A percentile compares a stretch with the other conserved stretches of the same genome.
phyloP scores from a whole-genome alignment of 2,329 filamentous ascomycete genomes.

The Aspergillus pseudonomiae region DNA sequence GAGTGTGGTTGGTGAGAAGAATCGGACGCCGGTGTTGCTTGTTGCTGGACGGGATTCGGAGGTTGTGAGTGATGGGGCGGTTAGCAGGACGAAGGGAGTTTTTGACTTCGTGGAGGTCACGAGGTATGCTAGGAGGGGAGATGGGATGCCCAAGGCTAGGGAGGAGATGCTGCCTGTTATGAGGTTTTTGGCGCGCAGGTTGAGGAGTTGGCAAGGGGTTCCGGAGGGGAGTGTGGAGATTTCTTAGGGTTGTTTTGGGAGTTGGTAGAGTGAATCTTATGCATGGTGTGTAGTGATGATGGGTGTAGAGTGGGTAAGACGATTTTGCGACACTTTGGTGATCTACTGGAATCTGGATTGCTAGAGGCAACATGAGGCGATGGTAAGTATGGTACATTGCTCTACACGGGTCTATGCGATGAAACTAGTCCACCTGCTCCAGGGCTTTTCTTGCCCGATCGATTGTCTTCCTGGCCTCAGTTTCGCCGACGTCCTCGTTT shows the following conservation, averaged over 20 bases:
- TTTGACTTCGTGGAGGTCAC: slow-evolving; percentile 70
- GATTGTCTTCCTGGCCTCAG: slow-evolving; percentile 49
- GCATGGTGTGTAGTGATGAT: background rate
- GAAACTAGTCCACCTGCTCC: slow-evolving; percentile 32
- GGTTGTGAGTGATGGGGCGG: slow-evolving; percentile 64
- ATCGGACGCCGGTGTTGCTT: slow-evolving; percentile 45
- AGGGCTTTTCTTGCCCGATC: slow-evolving; percentile 51
- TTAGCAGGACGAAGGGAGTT: slow-evolving; percentile 64
- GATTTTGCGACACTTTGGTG: background rate
- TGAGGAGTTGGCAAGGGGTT: slow-evolving; percentile 49
- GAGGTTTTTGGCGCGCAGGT: slow-evolving; percentile 63
- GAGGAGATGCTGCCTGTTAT: slow-evolving; percentile 92
- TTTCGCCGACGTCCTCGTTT: slow-evolving; percentile 41
- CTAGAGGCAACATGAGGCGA: background rate
- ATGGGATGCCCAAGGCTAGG: slow-evolving; percentile 78
- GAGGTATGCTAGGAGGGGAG: slow-evolving; percentile 70
- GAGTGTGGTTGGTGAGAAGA: slow-evolving; percentile 35
- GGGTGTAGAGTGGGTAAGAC: background rate
- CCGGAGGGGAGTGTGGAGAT: slow-evolving; percentile 51
- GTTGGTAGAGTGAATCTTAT: background rate
- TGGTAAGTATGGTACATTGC: slow-evolving; percentile 15
- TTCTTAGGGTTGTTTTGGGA: slow-evolving; percentile 16
- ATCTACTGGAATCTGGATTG: background rate
- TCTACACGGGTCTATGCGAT: slow-evolving; percentile 5
- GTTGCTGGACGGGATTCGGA: slow-evolving; percentile 44